Conservation (phyloP, 768 basidiomycete genomes). For the Phylloporus sp. region DNA sequence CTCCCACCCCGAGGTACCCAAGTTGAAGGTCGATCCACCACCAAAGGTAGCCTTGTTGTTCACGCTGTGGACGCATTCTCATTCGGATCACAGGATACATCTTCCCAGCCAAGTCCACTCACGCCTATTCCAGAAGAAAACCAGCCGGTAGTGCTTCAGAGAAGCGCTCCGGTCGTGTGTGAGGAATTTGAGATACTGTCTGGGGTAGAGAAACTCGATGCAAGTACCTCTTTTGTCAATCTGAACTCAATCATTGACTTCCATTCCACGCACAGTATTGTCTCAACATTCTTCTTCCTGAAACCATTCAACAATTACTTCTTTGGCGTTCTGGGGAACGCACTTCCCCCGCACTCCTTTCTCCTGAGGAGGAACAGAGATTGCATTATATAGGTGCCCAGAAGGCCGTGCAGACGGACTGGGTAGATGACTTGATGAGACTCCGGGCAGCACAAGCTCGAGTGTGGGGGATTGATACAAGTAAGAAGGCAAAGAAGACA, state of each 20-base stretch:
- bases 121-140: constrained; percentile 15
- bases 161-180: constrained; percentile 32
- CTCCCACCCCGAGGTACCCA: constrained; percentile 22
- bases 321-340: constrained; percentile 68
- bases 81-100: constrained; percentile 12
- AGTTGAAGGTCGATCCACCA: constrained; percentile 10
- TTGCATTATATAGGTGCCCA: constrained; percentile 48
- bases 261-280: constrained; percentile 50
- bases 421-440: constrained; percentile 60
- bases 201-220: constrained; percentile 49
- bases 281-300: constrained; percentile 65
- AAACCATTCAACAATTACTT: constrained; percentile 68
- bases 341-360: constrained; percentile 44
- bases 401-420: constrained; percentile 55
- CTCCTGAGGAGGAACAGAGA: constrained; percentile 49
- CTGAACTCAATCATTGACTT: neutral
- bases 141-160: neutral
- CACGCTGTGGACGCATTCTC: neutral
- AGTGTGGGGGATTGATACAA: constrained; percentile 32
- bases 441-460: constrained; percentile 38
- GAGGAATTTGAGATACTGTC: constrained; percentile 43
- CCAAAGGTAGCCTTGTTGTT: constrained; percentile 11
- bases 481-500: constrained; percentile 25
- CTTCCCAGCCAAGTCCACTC: constrained; percentile 21
- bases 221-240: constrained; percentile 22